Conservation (phyloP, 352 stramenopile species). For the Pythium grandisporangium region DNA sequence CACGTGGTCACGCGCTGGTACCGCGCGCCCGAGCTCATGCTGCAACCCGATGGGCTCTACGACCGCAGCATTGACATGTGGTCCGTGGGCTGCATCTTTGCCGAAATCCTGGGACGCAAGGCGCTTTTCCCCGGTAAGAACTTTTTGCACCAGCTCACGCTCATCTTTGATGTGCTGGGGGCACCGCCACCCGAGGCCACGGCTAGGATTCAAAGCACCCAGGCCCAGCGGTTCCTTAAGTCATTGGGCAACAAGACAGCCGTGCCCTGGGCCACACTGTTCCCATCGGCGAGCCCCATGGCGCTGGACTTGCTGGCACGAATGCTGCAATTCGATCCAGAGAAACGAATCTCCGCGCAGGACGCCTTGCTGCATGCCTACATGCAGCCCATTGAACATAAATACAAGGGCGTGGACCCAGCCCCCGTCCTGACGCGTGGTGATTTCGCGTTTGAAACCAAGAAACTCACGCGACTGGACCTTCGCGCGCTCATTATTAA, state of each 20-base stretch:
- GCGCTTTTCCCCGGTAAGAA: conserved; percentile 72
- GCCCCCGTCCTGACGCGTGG: conserved; percentile 21
- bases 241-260: conserved; percentile 47
- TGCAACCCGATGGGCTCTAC: conserved; percentile 83
- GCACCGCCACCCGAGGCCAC: conserved; percentile 34
- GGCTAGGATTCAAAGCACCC: conserved; percentile 52
- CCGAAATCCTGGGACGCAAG: conserved; percentile 68
- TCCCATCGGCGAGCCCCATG: conserved; percentile 36
- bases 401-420: conserved; percentile 39
- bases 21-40: conserved; percentile 86
- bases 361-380: conserved; percentile 62
- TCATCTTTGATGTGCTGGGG: conserved; percentile 75
- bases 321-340: conserved; percentile 59
- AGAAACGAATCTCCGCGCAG: conserved; percentile 37
- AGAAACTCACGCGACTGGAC: conserved; percentile 64
- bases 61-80: conserved; percentile 89
- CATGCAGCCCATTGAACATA: conserved; percentile 59
- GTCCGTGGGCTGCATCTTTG: conserved; percentile 81
- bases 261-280: conserved; percentile 39
- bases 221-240: conserved; percentile 63
- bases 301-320: conserved; percentile 55
- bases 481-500: conserved; percentile 59
- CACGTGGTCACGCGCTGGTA: conserved; percentile 90
- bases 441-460: conserved; percentile 67
- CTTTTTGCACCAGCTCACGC: conserved; percentile 67